Conservation (phyloP, 768 basidiomycete genomes). For the Tubosaeta sp. region DNA sequence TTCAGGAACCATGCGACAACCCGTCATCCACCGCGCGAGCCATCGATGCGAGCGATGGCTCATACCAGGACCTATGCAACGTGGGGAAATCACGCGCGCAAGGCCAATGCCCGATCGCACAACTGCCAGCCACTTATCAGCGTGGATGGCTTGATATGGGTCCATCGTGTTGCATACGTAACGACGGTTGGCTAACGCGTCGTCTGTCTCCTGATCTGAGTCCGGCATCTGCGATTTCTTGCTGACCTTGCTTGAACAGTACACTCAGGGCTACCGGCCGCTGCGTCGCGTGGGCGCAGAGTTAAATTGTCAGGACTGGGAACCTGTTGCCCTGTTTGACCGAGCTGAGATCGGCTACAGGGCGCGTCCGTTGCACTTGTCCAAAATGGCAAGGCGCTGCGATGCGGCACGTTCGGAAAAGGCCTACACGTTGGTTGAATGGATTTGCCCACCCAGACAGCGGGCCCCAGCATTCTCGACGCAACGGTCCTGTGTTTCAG, state of each 20-base stretch:
- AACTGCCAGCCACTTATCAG: constrained; percentile 1
- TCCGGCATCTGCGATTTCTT: neutral
- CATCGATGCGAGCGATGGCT: constrained; percentile 1
- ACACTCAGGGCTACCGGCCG: neutral
- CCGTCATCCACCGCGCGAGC: constrained; percentile 2
- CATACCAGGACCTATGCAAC: constrained; percentile 10
- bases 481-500: neutral
- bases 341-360: constrained; percentile 4
- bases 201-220: constrained; percentile 4
- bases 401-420: neutral
- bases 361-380: neutral
- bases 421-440: neutral
- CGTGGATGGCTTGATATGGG: constrained; percentile 1
- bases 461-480: neutral
- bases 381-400: neutral
- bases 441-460: neutral
- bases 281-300: constrained; percentile 1
- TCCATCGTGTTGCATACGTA: constrained; percentile 8
- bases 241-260: neutral
- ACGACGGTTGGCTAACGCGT: neutral
- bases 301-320: neutral
- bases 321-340: neutral
- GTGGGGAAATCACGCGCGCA: constrained; percentile 13
- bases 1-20: neutral
- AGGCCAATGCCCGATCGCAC: constrained; percentile 1